phyloP scores from a whole-genome alignment of 164 flowering plant species.

The Magnolia officinalis region DNA sequence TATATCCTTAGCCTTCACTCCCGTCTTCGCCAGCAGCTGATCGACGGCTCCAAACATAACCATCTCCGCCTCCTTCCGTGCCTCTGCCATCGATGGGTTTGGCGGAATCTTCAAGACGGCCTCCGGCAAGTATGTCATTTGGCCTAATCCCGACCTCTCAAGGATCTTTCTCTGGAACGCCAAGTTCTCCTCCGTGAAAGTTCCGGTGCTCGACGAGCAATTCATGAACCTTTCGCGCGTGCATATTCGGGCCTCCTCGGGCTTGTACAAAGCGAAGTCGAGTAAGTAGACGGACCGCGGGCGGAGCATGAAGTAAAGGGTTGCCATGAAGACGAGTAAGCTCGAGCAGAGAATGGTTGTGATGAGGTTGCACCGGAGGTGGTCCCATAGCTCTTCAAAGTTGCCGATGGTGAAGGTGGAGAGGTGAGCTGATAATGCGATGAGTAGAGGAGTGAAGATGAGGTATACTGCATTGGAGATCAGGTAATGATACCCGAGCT shows the following conservation, averaged over 20 bases:
- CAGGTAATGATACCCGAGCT: constrained; percentile 71
- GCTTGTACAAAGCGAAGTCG: constrained; percentile 73
- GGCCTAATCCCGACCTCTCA: constrained; percentile 74
- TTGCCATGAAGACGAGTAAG: constrained; percentile 41
- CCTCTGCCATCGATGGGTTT: constrained; percentile 68
- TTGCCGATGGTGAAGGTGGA: constrained; percentile 34
- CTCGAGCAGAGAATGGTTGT: constrained; percentile 34
- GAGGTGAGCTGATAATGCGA: constrained; percentile 33
- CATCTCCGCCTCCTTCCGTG: constrained; percentile 70
- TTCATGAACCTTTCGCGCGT: constrained; percentile 53
- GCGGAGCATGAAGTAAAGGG: constrained; percentile 54
- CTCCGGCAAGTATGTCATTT: constrained; percentile 62
- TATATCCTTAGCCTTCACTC: constrained; percentile 69
- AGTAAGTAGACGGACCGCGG: constrained; percentile 57
- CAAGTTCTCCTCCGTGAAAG: constrained; percentile 51
- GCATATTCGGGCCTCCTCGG: constrained; percentile 32
- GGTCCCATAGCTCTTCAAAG: constrained; percentile 31
- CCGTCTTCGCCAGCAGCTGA: constrained; percentile 56
- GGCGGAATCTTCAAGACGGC: constrained; percentile 53
- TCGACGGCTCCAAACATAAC: constrained; percentile 85
- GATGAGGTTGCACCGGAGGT: constrained; percentile 46
- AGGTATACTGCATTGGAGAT: constrained; percentile 61
- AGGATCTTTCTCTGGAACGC: constrained; percentile 63
- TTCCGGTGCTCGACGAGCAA: constrained; percentile 30
- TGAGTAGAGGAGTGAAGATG: constrained; percentile 37